These are phyloP conservation scores for Saprolegnia diclina DNA, from an alignment of 352 stramenopile species.

Conservation along the genomic window DNA sequence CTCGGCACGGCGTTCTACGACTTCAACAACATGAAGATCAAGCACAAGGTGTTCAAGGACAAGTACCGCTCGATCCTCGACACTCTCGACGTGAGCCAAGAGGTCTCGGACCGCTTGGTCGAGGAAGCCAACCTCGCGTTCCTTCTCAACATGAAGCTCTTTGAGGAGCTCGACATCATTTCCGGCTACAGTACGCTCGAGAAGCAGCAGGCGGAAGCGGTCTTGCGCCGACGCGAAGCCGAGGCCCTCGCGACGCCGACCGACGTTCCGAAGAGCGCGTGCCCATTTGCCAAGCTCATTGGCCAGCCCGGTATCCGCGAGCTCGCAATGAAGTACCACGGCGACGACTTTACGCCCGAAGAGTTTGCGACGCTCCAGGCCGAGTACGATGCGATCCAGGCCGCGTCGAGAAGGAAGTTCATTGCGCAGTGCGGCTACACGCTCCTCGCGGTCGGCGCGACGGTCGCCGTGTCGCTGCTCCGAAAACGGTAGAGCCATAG, in stretches of 20 bases:
- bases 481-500: not conserved
- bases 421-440: not conserved
- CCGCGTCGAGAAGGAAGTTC: not conserved
- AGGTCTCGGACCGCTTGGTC: slow-evolving; percentile 39
- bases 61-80: slow-evolving; percentile 47
- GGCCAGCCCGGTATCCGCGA: not conserved
- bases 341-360: slow-evolving; percentile 1
- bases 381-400: not conserved
- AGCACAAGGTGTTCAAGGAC: slow-evolving; percentile 59
- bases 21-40: slow-evolving; percentile 40
- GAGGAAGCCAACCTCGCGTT: slow-evolving; percentile 67
- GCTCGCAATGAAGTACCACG: slow-evolving; percentile 8
- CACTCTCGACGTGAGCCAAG: slow-evolving; percentile 32
- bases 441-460: not conserved
- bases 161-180: slow-evolving; percentile 62
- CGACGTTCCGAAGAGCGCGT: not conserved
- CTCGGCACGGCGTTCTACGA: slow-evolving; percentile 48
- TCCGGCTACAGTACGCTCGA: slow-evolving; percentile 12
- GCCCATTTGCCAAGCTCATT: slow-evolving; percentile 10
- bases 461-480: not conserved
- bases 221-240: not conserved
- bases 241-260: not conserved
- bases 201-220: not conserved
- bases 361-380: not conserved
- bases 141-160: slow-evolving; percentile 65